Base-by-base conservation (phyloP, 2,329 filamentous ascomycete species). In the Phialemoniopsis sp. region DNA sequence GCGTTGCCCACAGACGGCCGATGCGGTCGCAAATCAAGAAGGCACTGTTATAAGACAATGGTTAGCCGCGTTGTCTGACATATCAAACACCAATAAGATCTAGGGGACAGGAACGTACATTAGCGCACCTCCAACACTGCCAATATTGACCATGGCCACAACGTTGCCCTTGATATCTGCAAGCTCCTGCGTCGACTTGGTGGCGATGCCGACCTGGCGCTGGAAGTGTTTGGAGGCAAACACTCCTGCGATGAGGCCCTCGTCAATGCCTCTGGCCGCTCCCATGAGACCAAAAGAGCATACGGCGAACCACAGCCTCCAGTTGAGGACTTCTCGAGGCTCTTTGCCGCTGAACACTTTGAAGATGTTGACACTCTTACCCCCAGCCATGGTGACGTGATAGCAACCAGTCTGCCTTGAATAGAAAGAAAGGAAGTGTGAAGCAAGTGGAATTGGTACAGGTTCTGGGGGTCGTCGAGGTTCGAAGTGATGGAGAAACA, bases 81-180 rank as follows among this genome's bases (percentile, higher is more conserved):
- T n/a, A n/a, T n/a, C n/a, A n/a, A n/a, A n/a, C n/a, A n/a, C 26
- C 19, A 7, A 16, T n/a, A 13, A 12, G 28, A n/a, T 16, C 13
- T 29, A 2, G 4, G 21, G 9, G 15, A n/a, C 29, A 32, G 13
- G 30, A 17, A 16, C 62, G 55, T 54, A 69, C 66, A 72, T 40
- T 16, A 72, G 40, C 13, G 54, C 50, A 3, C 86, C 86, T 4
- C 69, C 80, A 21, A 90, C 84, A 17, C 78, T 85, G 17, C 86
- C 86, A 51, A 89, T 79, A 60, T 89, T 85, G 0, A 90, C 86
- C 86, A 90, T 90, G 35, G 83, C 77, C 2, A 85, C 84, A 39
- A 90, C 84, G 58, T 90, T 90, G 49, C 76, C 80, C 61, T 85
- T 80, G 63, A 84, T 81, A 57, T 86, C 80, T 44, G 83, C 80